phyloP scores from a whole-genome alignment of 352 stramenopile genomes.

The Hyaloperonospora brassicae region DNA sequence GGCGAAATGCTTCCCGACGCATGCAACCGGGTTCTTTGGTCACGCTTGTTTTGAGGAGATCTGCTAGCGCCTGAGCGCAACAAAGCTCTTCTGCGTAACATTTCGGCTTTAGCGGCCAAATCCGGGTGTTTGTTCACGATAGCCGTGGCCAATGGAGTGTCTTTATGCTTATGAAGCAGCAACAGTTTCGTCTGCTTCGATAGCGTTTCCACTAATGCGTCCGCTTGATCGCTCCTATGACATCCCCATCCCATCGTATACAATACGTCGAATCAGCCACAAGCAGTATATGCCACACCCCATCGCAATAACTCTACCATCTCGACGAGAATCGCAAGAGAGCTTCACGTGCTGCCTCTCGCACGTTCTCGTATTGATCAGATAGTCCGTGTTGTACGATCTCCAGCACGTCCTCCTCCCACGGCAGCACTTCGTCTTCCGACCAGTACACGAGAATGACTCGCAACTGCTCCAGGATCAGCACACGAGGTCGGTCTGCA shows the following conservation, averaged over 20 bases:
- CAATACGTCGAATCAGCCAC: background rate
- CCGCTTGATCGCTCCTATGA: conserved; percentile 39
- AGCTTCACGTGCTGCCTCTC: conserved; percentile 36
- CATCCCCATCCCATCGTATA: conserved; percentile 1
- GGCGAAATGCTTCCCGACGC: conserved; percentile 16
- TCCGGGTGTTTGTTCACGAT: conserved; percentile 39
- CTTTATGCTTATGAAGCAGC: conserved; percentile 42
- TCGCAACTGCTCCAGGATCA: conserved; percentile 54
- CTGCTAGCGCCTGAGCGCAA: conserved; percentile 23
- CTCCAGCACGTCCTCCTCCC: conserved; percentile 42
- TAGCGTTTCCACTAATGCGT: conserved; percentile 43
- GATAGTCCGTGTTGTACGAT: conserved; percentile 41
- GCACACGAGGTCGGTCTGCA: conserved; percentile 40
- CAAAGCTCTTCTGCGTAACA: conserved; percentile 9
- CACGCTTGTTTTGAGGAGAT: conserved; percentile 16
- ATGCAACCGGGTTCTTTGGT: conserved; percentile 31
- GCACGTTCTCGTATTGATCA: conserved; percentile 35
- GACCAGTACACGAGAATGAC: conserved; percentile 49
- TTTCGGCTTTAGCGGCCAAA: conserved; percentile 21
- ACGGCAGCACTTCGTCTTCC: conserved; percentile 36
- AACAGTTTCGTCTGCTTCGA: conserved; percentile 28
- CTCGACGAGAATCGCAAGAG: conserved; percentile 36
- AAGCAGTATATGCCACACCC: background rate
- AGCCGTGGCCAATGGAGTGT: conserved; percentile 32
- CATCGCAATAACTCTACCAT: conserved; percentile 29